Conservation (phyloP, 495 filamentous ascomycete genomes). For the Durotheca rogersii region DNA sequence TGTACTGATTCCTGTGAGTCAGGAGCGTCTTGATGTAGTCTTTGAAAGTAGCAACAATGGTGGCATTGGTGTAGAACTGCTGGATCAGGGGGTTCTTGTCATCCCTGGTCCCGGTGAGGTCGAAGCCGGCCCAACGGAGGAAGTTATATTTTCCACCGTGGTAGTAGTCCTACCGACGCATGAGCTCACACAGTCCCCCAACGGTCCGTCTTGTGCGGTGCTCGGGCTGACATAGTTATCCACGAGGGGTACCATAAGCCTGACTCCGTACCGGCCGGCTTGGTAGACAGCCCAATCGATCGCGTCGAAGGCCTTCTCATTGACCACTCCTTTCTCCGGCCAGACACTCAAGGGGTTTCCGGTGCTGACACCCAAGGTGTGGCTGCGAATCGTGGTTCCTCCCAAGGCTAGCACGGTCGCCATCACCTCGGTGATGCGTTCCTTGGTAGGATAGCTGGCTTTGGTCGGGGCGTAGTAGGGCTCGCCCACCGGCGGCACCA, state of each 20-base stretch:
- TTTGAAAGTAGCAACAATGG: conserved; percentile 52
- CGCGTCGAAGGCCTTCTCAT: conserved; percentile 49
- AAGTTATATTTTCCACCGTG: conserved; percentile 61
- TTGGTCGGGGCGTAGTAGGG: conserved; percentile 52
- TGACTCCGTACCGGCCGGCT: conserved; percentile 51
- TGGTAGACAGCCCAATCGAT: conserved; percentile 59
- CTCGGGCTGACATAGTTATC: conserved; percentile 45
- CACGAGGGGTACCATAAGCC: conserved; percentile 51
- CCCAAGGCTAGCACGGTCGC: conserved; percentile 52
- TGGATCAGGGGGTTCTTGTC: conserved; percentile 44
- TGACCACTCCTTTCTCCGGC: conserved; percentile 47
- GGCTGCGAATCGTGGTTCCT: conserved; percentile 52
- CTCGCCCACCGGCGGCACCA: conserved; percentile 48
- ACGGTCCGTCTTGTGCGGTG: not conserved
- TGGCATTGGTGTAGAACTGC: conserved; percentile 55
- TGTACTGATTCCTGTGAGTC: conserved; percentile 55
- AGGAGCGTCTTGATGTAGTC: conserved; percentile 51
- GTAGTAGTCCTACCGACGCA: conserved; percentile 51
- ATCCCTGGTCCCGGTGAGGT: conserved; percentile 42
- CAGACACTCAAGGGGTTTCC: conserved; percentile 55
- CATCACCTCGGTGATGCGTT: conserved; percentile 56
- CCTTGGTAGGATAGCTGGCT: conserved; percentile 55
- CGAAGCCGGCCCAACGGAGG: conserved; percentile 53
- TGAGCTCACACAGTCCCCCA: conserved; percentile 17
- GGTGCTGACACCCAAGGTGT: conserved; percentile 55